Evolutionary conservation across 2,329 filamentous ascomycete genomes (phyloP).

Genomic region (Paraphaeosphaeria minitans): DNA sequence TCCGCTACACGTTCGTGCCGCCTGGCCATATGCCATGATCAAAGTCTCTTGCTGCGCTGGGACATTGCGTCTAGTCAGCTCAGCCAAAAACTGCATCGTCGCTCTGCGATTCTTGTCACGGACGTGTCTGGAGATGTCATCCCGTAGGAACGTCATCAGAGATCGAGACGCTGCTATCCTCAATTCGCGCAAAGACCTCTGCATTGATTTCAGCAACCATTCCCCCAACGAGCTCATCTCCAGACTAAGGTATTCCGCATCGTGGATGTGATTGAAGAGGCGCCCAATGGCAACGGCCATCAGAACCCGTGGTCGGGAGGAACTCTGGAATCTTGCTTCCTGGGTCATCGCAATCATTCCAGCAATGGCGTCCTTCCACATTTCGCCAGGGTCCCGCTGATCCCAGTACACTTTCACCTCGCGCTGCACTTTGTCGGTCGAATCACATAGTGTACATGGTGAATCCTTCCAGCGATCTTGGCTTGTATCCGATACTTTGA

Average conservation of each 20-base stretch:
- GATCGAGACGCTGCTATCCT: conserved; percentile 77
- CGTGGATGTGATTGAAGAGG: conserved; percentile 69
- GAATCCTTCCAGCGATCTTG: conserved; percentile 20
- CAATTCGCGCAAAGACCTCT: conserved; percentile 83
- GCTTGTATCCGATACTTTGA: conserved; percentile 14
- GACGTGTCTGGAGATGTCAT: conserved; percentile 54
- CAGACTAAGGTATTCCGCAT: conserved; percentile 67
- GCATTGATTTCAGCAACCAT: conserved; percentile 80
- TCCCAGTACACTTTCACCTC: conserved; percentile 32
- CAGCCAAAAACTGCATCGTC: conserved; percentile 72
- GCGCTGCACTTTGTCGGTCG: conserved; percentile 1
- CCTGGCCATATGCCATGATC: conserved; percentile 82
- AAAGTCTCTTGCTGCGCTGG: conserved; percentile 78
- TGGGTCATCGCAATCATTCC: conserved; percentile 37
- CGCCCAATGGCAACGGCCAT: conserved; percentile 61
- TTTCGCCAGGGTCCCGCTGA: conserved; percentile 19
- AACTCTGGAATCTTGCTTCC: conserved; percentile 36
- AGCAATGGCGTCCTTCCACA: conserved; percentile 42
- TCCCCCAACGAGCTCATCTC: conserved; percentile 71
- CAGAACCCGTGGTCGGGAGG: conserved; percentile 34
- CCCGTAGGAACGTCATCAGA: conserved; percentile 68
- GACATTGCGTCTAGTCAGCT: conserved; percentile 71
- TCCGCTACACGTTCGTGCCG: conserved; percentile 75
- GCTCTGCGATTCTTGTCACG: conserved; percentile 69
- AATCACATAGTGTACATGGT: conserved; percentile 36